phyloP scores from a whole-genome alignment of 2,329 filamentous ascomycete species.

The Claviceps humidiphila region DNA sequence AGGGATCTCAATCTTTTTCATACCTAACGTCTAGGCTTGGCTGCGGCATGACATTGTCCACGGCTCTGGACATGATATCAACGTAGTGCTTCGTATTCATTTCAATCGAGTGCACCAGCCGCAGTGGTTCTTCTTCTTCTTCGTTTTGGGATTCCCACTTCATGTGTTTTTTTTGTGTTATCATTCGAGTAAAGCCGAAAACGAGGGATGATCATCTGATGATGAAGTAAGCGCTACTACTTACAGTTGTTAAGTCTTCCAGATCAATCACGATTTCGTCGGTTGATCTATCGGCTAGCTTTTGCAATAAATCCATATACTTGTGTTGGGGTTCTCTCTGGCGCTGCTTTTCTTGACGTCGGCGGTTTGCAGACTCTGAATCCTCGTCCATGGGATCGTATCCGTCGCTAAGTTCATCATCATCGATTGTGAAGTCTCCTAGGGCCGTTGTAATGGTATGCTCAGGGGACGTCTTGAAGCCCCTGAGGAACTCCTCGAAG shows the following conservation, averaged over 20 bases:
- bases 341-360: constrained; percentile 34
- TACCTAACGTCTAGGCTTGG: constrained; percentile 67
- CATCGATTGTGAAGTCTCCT: constrained; percentile 72
- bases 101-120: constrained; percentile 74
- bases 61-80: constrained; percentile 75
- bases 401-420: constrained; percentile 76
- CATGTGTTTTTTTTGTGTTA: not conserved
- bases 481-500: constrained; percentile 76
- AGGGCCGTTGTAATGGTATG: constrained; percentile 68
- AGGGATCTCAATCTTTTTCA: not conserved
- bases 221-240: constrained; percentile 11
- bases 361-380: constrained; percentile 43
- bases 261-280: constrained; percentile 77
- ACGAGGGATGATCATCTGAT: not conserved
- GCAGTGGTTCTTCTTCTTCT: constrained; percentile 50
- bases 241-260: constrained; percentile 68
- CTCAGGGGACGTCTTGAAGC: constrained; percentile 71
- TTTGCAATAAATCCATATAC: constrained; percentile 78
- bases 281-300: constrained; percentile 66
- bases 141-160: constrained; percentile 65
- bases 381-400: constrained; percentile 87
- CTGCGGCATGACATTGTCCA: constrained; percentile 74
- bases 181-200: not conserved
- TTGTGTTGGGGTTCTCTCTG: constrained; percentile 56
- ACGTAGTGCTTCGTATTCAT: constrained; percentile 91